These are phyloP conservation scores for Babesia ovata DNA, from an alignment of 169 alveolate species.

Conservation along the genomic window DNA sequence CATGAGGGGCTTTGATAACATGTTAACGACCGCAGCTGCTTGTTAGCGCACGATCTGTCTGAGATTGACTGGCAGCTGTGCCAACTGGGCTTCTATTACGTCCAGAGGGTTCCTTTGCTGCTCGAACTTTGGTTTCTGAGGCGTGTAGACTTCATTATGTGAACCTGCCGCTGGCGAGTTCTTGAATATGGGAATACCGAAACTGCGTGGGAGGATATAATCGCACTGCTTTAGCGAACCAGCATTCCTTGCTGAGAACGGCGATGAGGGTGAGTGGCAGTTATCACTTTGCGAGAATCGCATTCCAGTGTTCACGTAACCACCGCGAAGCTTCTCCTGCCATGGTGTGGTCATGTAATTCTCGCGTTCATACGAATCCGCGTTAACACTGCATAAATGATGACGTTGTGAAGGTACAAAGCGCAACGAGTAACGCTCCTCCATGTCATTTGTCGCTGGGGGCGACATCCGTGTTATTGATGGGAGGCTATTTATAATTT, in stretches of 20 bases:
- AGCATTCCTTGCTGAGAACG: not conserved
- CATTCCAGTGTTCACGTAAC: conserved; percentile 16
- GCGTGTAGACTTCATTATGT: not conserved
- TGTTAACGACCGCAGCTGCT: too few species aligned
- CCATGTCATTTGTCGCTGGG: not conserved
- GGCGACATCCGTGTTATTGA: not conserved
- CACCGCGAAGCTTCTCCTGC: conserved; percentile 29
- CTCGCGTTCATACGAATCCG: not conserved
- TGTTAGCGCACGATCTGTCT: not conserved
- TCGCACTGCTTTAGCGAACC: conserved; percentile 41
- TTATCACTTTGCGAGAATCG: conserved; percentile 1
- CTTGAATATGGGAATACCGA: conserved; percentile 14
- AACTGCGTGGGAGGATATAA: conserved; percentile 9
- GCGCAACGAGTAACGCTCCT: not conserved
- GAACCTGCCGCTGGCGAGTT: conserved; percentile 7
- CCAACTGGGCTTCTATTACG: conserved; percentile 33
- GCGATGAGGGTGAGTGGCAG: not conserved
- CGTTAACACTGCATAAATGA: not conserved
- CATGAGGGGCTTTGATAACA: too few species aligned
- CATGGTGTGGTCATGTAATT: not conserved
- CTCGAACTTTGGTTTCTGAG: not conserved
- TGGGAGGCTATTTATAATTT: conserved; percentile 12
- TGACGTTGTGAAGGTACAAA: conserved; percentile 7
- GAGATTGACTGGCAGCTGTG: conserved; percentile 6
- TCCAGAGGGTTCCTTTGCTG: conserved; percentile 10